Percentiles rank a stretch among this genome's conserved stretches.
Evolutionary conservation across 1,284 basidiomycete genomes (phyloP).

Genomic region (Fistulinella cinereoalba): DNA sequence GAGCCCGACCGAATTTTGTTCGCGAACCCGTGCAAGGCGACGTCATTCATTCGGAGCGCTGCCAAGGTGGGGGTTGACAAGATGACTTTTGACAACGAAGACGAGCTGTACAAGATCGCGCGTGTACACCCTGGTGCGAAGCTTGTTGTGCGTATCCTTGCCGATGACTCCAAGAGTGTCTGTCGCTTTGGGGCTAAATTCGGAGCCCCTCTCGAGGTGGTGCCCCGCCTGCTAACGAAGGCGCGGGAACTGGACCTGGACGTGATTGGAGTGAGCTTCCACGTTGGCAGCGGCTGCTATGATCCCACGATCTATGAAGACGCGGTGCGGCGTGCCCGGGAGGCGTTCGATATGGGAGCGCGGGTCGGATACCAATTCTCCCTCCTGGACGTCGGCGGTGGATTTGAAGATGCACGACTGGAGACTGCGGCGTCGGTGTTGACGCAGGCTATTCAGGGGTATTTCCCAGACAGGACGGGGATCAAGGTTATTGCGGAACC

Average conservation of each 20-base stretch:
- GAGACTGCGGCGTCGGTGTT: constrained; percentile 78
- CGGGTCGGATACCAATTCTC: constrained; percentile 81
- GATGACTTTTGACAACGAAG: constrained; percentile 98
- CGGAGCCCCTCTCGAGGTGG: constrained; percentile 85
- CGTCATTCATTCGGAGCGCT: constrained; percentile 88
- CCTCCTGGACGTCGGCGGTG: constrained; percentile 92
- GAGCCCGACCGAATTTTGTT: constrained; percentile 87
- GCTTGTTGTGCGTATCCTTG: constrained; percentile 91
- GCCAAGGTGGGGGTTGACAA: constrained; percentile 76
- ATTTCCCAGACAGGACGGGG: constrained; percentile 81
- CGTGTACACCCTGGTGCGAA: constrained; percentile 80
- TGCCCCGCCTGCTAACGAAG: constrained; percentile 76
- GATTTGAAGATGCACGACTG: constrained; percentile 91
- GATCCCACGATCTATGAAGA: constrained; percentile 89
- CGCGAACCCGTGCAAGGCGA: constrained; percentile 98
- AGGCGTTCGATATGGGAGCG: constrained; percentile 86
- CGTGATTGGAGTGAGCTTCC: constrained; percentile 96
- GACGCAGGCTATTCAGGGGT: constrained; percentile 67
- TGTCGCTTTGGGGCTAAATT: constrained; percentile 97
- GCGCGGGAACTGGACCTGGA: constrained; percentile 81
- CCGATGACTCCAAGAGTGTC: constrained; percentile 93
- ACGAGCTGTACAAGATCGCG: constrained; percentile 96
- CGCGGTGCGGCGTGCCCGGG: constrained; percentile 80
- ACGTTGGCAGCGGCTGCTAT: constrained; percentile 96
- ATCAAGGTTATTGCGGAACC: constrained; percentile 95